Base-by-base conservation (phyloP, 2,329 filamentous ascomycete genomes). In the Verticillium longisporum region DNA sequence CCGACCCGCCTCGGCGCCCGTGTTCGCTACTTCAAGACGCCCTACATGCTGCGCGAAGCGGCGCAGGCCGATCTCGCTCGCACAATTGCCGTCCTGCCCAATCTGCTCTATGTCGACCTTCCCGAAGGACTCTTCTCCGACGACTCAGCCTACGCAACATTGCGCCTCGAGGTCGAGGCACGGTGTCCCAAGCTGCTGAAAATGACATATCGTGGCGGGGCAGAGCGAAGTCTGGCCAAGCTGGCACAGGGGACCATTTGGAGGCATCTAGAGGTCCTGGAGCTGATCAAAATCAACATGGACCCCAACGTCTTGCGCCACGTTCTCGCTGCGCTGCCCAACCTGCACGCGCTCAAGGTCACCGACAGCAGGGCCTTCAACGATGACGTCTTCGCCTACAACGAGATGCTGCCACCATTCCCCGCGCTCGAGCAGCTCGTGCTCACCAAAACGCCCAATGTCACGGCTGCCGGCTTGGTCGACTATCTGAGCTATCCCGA, bases 31-130 rank as follows among this genome's bases (percentile, higher is more conserved):
- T 80, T 98, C 69, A 96, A 97, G 78, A 87, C 92, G 62, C 92
- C 94, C 6, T 97, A 97, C 74, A 97, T 97, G 94, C 88, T 94
- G 60, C 87, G 94, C 61, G 92, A 97, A 77, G 90, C 90, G 1
- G 90, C 85, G 72, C 92, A 95, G 72, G 84, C 90, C 60, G 90
- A 94, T 65, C 83, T 97, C 57, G 93, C 94, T 10, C 87, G 92
- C 58, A 91, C 90, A 32, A 89, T 97, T 56, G 91, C 92, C 41
- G 90, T 93, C 31, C 82, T 94, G 54, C 91, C 92, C 34, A 92
- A 94, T 69, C 79, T 98, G 55, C 88, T 86, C 72, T 97, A 95
- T 73, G 88, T 97, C 66, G 94, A 98, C 74, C 82, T 98, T 7
- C 94, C 94, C 4, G 90, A 95, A 66, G 93, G 92, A 57, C 85